A percentile compares a stretch with the other conserved stretches of the same genome.
Conservation (phyloP, 2,329 filamentous ascomycete genomes). For the Aureobasidium musti region DNA sequence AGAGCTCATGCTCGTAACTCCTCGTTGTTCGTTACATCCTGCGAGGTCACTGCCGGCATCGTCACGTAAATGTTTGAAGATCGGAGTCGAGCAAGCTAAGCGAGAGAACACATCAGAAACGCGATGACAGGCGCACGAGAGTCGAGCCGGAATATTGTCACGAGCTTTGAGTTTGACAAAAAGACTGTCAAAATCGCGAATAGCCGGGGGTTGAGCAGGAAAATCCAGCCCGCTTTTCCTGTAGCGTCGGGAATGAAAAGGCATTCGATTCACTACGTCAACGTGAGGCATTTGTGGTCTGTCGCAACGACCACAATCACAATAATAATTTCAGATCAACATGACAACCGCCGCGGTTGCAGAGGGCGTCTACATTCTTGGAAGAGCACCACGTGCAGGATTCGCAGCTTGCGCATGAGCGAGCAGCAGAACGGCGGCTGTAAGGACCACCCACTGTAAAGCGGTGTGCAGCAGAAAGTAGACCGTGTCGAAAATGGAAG, state of each 20-base stretch:
- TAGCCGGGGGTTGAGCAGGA: slow-evolving; percentile 3
- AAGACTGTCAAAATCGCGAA: slow-evolving; percentile 17
- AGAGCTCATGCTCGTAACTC: not conserved
- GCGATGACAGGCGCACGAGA: slow-evolving; percentile 1
- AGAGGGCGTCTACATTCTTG: not conserved
- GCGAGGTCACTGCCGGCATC: not conserved
- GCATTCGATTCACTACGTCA: slow-evolving; percentile 17
- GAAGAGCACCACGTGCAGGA: not conserved
- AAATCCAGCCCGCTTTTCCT: slow-evolving; percentile 18
- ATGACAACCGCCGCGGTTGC: slow-evolving; percentile 3
- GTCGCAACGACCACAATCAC: slow-evolving; percentile 15
- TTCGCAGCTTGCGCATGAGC: not conserved
- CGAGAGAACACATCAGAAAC: slow-evolving; percentile 17
- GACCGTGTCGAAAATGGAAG: not conserved
- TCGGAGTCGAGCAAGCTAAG: not conserved
- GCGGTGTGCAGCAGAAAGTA: slow-evolving; percentile 3
- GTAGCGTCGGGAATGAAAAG: slow-evolving; percentile 7
- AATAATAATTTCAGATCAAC: slow-evolving; percentile 3
- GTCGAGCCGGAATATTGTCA: slow-evolving; percentile 7
- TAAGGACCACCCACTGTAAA: not conserved
- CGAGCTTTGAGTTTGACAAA: slow-evolving; percentile 12
- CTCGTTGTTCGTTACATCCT: slow-evolving; percentile 9
- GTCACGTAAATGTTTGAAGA: not conserved
- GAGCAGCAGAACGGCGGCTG: slow-evolving; percentile 17
- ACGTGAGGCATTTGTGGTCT: slow-evolving; percentile 24